Conservation (phyloP, 2,329 filamentous ascomycete genomes). For the Colletotrichum abscissum region DNA sequence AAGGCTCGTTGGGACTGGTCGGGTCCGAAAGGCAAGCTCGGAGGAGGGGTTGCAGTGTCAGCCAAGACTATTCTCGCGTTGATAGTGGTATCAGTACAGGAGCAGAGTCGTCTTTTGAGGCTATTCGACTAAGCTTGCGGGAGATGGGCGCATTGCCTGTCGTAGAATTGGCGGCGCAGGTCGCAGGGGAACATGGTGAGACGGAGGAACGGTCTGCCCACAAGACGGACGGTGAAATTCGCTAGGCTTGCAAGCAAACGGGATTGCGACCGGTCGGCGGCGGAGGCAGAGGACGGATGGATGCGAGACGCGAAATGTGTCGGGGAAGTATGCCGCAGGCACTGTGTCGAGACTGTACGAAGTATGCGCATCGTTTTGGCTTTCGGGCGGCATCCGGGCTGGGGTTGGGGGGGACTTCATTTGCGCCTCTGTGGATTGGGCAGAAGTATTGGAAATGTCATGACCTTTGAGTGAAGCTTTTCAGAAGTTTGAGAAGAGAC, state of each 20-base stretch:
- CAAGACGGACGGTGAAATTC: not conserved
- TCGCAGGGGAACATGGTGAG: not conserved
- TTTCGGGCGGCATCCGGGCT: conserved; percentile 4
- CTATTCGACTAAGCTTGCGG: not conserved
- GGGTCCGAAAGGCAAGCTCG: conserved; percentile 18
- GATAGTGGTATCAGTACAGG: not conserved
- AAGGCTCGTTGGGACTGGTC: conserved; percentile 9
- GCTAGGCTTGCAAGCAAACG: conserved; percentile 13
- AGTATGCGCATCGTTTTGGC: conserved; percentile 1
- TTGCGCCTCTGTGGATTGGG: not conserved
- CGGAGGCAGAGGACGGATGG: conserved; percentile 30
- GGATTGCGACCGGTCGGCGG: conserved; percentile 22
- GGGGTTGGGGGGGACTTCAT: not conserved
- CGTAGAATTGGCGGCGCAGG: not conserved
- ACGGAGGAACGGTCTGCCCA: conserved; percentile 1
- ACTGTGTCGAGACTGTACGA: conserved; percentile 20
- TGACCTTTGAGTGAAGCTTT: not conserved
- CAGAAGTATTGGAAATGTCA: conserved; percentile 6
- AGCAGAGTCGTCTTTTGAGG: not conserved
- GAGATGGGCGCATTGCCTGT: not conserved
- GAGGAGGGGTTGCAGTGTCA: not conserved
- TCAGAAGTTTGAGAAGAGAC: not conserved
- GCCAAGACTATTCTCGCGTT: not conserved
- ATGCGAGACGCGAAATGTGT: conserved; percentile 33
- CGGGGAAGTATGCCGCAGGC: conserved; percentile 9